phyloP scores from a whole-genome alignment of 805 yeast genomes.

The Wickerhamomyces bisporus region DNA sequence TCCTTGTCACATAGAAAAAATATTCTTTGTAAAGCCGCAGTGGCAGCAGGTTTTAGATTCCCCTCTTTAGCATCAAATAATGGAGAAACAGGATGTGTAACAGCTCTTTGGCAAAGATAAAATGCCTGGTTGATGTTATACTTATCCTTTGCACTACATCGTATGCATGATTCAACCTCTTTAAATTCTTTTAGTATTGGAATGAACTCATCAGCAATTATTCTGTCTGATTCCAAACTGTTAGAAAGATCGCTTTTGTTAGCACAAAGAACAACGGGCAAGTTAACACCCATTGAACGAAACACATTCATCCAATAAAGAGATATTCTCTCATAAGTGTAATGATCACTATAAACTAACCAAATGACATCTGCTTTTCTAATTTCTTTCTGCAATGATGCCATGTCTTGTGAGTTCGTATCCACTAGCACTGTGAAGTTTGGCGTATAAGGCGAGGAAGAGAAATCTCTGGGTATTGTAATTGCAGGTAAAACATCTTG shows the following conservation, averaged over 20 bases:
- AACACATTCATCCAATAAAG: slow-evolving; percentile 93
- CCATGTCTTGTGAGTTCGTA: slow-evolving; percentile 65
- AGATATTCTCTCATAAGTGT: slow-evolving; percentile 87
- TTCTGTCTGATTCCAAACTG: slow-evolving; percentile 39
- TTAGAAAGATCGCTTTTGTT: slow-evolving; percentile 59
- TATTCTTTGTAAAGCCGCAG: slow-evolving; percentile 70
- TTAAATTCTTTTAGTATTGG: slow-evolving; percentile 87
- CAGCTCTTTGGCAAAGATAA: slow-evolving; percentile 89
- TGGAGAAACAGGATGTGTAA: slow-evolving; percentile 90
- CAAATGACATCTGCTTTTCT: slow-evolving; percentile 86
- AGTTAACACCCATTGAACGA: slow-evolving; percentile 86
- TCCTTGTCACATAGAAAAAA: slow-evolving; percentile 85
- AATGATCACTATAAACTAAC: slow-evolving; percentile 92
- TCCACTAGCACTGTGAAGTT: slow-evolving; percentile 72
- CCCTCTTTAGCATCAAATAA: slow-evolving; percentile 90
- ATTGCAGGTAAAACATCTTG: slow-evolving; percentile 81
- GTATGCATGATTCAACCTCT: slow-evolving; percentile 87
- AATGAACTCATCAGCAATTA: slow-evolving; percentile 71
- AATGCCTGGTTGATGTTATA: slow-evolving; percentile 88
- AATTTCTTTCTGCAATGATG: slow-evolving; percentile 61
- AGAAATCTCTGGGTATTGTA: slow-evolving; percentile 70
- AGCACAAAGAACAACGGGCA: slow-evolving; percentile 89
- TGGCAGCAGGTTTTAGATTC: slow-evolving; percentile 68
- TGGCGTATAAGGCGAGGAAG: slow-evolving; percentile 54
- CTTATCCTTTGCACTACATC: slow-evolving; percentile 81